phyloP scores from a whole-genome alignment of 805 yeast species.

The Zygoascus tannicola region DNA sequence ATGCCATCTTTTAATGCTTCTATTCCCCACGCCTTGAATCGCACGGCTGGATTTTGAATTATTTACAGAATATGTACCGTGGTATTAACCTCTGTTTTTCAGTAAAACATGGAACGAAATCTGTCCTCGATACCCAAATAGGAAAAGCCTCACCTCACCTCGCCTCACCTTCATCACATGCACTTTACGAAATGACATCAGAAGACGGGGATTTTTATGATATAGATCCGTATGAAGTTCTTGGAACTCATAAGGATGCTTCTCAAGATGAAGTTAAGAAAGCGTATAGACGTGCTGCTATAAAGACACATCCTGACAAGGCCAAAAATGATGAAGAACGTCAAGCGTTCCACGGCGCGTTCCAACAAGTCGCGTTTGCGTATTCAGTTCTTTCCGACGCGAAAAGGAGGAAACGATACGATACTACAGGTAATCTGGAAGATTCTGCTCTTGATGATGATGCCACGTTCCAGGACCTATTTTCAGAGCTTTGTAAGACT shows the following conservation, averaged over 20 bases:
- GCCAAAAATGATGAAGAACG: constrained; percentile 31
- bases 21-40: too few species aligned
- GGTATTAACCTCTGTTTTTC: too few species aligned
- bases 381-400: constrained; percentile 59
- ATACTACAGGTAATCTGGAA: constrained; percentile 56
- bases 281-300: constrained; percentile 55
- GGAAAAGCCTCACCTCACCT: too few species aligned
- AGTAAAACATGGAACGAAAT: too few species aligned
- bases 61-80: too few species aligned
- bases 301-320: constrained; percentile 67
- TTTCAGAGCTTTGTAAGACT: constrained; percentile 26
- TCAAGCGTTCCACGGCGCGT: constrained; percentile 32
- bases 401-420: constrained; percentile 47
- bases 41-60: neutral
- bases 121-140: too few species aligned
- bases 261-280: constrained; percentile 51
- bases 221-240: constrained; percentile 23
- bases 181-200: neutral
- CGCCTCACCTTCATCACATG: too few species aligned
- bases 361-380: constrained; percentile 68
- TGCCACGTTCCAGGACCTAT: constrained; percentile 29
- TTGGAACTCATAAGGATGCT: constrained; percentile 11
- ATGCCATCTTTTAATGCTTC: too few species aligned
- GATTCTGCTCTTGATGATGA: constrained; percentile 31
- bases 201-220: constrained; percentile 18